phyloP scores from a whole-genome alignment of 495 filamentous ascomycete genomes.

The Neurospora sublineolata region DNA sequence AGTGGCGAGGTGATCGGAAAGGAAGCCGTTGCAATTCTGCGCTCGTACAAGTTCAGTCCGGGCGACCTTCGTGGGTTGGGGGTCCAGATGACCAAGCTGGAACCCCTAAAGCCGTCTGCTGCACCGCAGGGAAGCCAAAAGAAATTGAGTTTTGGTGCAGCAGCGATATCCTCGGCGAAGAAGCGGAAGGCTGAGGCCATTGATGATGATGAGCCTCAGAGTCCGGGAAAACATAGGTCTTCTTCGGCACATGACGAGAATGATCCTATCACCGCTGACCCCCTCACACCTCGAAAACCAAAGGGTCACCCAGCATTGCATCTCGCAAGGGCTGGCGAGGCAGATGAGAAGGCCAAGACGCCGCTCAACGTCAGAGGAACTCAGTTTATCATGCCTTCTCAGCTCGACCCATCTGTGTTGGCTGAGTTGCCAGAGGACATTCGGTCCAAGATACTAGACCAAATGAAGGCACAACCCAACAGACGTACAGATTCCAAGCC shows the following conservation, averaged over 20 bases:
- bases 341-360: slow-evolving; percentile 47
- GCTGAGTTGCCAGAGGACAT: slow-evolving; percentile 73
- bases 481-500: slow-evolving; percentile 12
- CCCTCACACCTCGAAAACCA: slow-evolving; percentile 55
- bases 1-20: slow-evolving; percentile 55
- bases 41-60: slow-evolving; percentile 71
- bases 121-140: slow-evolving; percentile 50
- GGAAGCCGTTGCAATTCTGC: slow-evolving; percentile 72
- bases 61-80: slow-evolving; percentile 86
- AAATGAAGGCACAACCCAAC: slow-evolving; percentile 5
- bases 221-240: slow-evolving; percentile 6
- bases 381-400: slow-evolving; percentile 77
- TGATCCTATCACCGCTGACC: slow-evolving; percentile 34
- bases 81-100: slow-evolving; percentile 83
- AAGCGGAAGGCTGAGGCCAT: slow-evolving; percentile 17
- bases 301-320: slow-evolving; percentile 45
- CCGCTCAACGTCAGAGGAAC: slow-evolving; percentile 70
- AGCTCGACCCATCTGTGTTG: slow-evolving; percentile 62
- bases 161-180: slow-evolving; percentile 10
- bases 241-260: slow-evolving; percentile 22
- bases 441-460: slow-evolving; percentile 52
- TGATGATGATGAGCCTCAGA: slow-evolving; percentile 12
- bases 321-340: slow-evolving; percentile 40
- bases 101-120: slow-evolving; percentile 49
- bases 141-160: slow-evolving; percentile 33